Evolutionary conservation across 129 eudicot genomes (phyloP), one percentile per base, ranked within the genome.

Genomic region (Apium graveolens): DNA sequence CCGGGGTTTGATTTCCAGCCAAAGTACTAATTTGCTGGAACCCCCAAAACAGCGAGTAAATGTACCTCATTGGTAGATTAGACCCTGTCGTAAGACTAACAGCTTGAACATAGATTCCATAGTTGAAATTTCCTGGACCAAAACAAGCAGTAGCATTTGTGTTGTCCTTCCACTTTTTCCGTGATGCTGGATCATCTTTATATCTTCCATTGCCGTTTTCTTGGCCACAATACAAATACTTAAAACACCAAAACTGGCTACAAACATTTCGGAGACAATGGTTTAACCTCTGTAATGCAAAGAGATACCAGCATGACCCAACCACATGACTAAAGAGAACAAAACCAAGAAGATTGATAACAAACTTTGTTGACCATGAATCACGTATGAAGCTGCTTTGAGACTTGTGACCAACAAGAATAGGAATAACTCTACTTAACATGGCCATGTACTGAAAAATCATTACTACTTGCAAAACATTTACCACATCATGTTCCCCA

Each of bases 11-110:
- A 85, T 94, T 94, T 48, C 98, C 97, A 70, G 97, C 98, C 41
- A 90, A 81, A 45, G 98, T 91, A 81, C 98, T 94, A 43, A 94
- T 87, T 87, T 94, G 98, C 97, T 90, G 98, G 79, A 91, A 91
- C n/a, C 98, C 98, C 98, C 98, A 94, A 83, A 91, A 90, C 29
- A 94, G 79, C 68, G 98, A 90, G 84, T 91, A 94, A 21, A 86
- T 55, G 26, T 91, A 94, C 90, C 98, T 88, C 48, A 89, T 85
- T 42, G 87, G 11, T 44, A 82, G 7, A 72, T 79, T 86, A 11
- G 41, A 11, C 35, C 78, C 72, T 26, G 89, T 76, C 27, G 93
- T 90, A 34, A 94, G 96, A 82, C 70, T 80, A 48, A 94, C 96
- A 14, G 92, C 93, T 71, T 84, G 80, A 75, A 29, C 63, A 66